Base-by-base conservation (phyloP, 1,284 basidiomycete genomes). In the Rhodotorula sp. region DNA sequence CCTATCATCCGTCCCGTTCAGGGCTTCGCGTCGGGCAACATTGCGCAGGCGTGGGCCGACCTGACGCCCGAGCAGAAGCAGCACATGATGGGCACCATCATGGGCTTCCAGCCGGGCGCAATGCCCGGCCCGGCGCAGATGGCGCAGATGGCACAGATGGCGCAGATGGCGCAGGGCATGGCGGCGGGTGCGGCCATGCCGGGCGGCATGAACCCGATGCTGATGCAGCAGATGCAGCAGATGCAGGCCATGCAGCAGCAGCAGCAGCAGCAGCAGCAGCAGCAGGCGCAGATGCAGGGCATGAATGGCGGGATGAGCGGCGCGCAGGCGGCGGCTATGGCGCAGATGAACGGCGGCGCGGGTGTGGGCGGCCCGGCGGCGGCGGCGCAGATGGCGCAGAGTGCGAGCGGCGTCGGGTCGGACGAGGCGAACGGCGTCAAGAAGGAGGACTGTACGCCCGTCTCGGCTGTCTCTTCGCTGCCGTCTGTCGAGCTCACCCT, bases 21-120 rank as follows among this genome's bases (percentile, higher is more conserved):
- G 69, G 63, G 70, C 21, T 78, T 76, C 50, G 77, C 75, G 90
- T 86, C 89, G 88, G 19, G 88, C 88, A 53, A 88, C 88, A 67
- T 88, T 86, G 46, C 86, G 87, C 19, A 88, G 90, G 86, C 90
- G 89, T 89, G 87, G 88, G 56, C 70, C 59, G 60, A 70, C 64
- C 55, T 79, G 42, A 74, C 76, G 21, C 67, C 73, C 55, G 78
- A 79, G 68, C 66, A 77, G 60, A 79, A 79, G 68, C 71, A 73
- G 4, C 55, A 77, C 34, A 63, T 79, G 67, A 75, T 79, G 72
- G 76, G 73, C 9, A 77, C 77, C n/a, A 77, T 79, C 66, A 79
- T 79, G 76, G 73, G 75, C 21, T 76, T 73, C 64, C 67, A 71
- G 45, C 74, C 74, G 0, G 56, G 66, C 1, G 27, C 59, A 45